Evolutionary conservation across 1,139 yeast species (phyloP), one percentile per base, ranked within the genome.

Genomic region (Hansenula sp.): DNA sequence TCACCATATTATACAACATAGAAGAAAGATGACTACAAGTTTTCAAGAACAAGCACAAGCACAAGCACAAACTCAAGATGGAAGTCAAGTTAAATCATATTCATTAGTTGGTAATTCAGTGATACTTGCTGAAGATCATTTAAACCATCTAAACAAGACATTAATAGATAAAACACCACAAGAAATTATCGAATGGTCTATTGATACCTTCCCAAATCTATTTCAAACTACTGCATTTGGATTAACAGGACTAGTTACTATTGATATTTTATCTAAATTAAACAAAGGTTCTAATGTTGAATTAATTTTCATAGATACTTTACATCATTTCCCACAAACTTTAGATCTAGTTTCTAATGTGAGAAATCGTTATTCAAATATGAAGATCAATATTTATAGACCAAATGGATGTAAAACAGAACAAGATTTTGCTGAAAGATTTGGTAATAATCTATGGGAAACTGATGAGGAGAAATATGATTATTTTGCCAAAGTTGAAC

Each of bases 151-250:
- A 61, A 91, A 91, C 66, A 57, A 67, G n/a, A 71, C 74, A 28
- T 74, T 91, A 24, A 70, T 74, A 25, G 59, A 69, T 15, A 64
- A 82, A 30, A 55, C 79, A 1, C 89, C 98, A 0, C 77, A 79
- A 53, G 89, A 89, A 47, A 79, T 91, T 48, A 70, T 91, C 36
- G 71, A 73, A 58, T 93, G 98, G 98, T 80, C 96, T 1, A 68
- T 85, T 25, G 65, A 76, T 25, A 88, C 96, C 0, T 82, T 91
- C 57, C 96, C 96, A 5, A 74, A 80, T 32, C 70, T 93, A 30
- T 90, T 65, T 60, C 99, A 93, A 64, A 90, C 96, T 3, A 89
- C 98, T 0, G 98, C 98, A 2, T 89, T 91, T 66, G 99, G 99
- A 0, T 73, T 93, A 36, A 87, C 96, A 1, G 99, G 99, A 0